A percentile compares a stretch with the other conserved stretches of the same genome.
phyloP scores from a whole-genome alignment of 2,329 filamentous ascomycete genomes.

The Pseudocercospora macadamiae region DNA sequence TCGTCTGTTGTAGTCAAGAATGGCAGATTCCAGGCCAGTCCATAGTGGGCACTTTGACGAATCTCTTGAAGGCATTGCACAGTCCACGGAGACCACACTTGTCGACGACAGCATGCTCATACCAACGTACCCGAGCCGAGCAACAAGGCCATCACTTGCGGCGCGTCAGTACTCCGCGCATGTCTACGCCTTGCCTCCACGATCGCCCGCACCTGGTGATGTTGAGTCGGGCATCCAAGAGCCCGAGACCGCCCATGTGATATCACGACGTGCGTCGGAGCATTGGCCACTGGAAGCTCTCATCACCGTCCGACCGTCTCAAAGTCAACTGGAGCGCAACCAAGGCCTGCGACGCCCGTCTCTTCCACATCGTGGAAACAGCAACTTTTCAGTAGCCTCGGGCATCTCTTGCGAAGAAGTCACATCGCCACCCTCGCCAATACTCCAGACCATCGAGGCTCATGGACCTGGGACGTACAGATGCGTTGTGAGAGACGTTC shows the following conservation, averaged over 20 bases:
- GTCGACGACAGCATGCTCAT: not conserved
- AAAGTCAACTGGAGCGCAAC: not conserved
- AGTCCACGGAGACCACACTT: not conserved
- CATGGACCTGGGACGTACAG: conserved; percentile 13
- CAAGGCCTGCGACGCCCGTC: not conserved
- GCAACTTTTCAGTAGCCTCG: conserved; percentile 12
- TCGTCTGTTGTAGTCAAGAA: not conserved
- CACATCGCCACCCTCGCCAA: not conserved
- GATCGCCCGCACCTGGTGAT: conserved; percentile 5
- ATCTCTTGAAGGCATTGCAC: not conserved
- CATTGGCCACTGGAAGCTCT: not conserved
- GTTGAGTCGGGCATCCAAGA: conserved; percentile 10
- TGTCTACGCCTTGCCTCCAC: conserved; percentile 5
- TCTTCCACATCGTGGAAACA: not conserved
- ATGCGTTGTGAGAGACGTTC: not conserved
- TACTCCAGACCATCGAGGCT: conserved; percentile 4
- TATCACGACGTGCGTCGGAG: not conserved
- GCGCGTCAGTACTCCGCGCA: conserved; percentile 6
- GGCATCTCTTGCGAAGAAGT: conserved; percentile 16
- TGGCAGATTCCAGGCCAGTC: not conserved
- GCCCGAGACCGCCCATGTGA: not conserved
- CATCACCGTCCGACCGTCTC: conserved; percentile 2
- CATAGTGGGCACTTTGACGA: not conserved
- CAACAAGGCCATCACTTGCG: not conserved
- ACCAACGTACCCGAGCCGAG: not conserved